These are phyloP conservation scores for Globisporangium paroecandrum DNA, from an alignment of 352 stramenopile genomes.

Conservation along the genomic window DNA sequence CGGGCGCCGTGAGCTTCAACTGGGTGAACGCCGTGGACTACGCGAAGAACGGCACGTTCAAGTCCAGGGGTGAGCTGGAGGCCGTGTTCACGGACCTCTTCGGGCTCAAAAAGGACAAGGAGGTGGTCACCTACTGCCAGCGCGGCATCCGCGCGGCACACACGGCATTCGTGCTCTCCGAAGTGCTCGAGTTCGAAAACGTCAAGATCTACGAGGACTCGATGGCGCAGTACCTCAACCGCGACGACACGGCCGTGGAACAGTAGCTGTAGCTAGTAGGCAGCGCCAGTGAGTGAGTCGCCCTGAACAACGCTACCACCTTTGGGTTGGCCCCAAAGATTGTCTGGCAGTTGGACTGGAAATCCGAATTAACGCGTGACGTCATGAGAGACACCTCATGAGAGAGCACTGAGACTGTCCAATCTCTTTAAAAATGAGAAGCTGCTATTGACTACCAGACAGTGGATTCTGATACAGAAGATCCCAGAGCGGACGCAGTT, in stretches of 20 bases:
- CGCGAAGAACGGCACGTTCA: constrained; percentile 50
- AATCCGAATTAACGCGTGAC: no score
- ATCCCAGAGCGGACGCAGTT: no score
- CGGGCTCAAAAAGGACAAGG: constrained; percentile 36
- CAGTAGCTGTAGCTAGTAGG: constrained; percentile 4
- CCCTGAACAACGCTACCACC: no score
- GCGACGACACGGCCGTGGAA: constrained; percentile 53
- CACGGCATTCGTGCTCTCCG: constrained; percentile 64
- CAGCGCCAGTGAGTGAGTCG: no score
- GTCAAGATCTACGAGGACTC: constrained; percentile 74
- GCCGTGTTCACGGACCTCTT: constrained; percentile 35
- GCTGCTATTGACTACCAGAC: no score
- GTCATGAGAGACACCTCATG: no score
- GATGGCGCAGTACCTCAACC: constrained; percentile 80
- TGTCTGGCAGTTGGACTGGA: no score
- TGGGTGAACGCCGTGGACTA: constrained; percentile 62
- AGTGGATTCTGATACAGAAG: no score
- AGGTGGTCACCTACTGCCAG: constrained; percentile 73
- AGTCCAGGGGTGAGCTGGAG: constrained; percentile 52
- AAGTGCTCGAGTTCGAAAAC: constrained; percentile 46
- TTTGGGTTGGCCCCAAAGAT: no score
- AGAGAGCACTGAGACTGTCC: no score
- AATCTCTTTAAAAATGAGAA: no score
- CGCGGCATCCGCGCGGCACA: constrained; percentile 64
- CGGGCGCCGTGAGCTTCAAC: constrained; percentile 69